Evolutionary conservation across 2,329 filamentous ascomycete genomes (phyloP), one percentile per base, ranked within the genome.

Genomic region (Arachnomyces sp.): DNA sequence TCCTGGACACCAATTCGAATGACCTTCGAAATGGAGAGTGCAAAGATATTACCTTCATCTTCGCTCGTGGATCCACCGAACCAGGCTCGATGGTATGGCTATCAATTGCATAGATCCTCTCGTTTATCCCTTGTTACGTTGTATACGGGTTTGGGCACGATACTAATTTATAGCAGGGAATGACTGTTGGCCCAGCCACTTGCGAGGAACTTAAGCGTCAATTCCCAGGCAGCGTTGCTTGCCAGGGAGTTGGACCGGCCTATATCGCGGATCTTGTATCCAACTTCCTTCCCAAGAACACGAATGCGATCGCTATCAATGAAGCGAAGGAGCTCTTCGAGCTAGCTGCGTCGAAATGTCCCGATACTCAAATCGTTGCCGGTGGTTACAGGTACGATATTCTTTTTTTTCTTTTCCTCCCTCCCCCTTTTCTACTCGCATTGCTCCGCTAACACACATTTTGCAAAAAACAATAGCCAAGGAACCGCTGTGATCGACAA

Each of bases 51-150:
- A 64, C 69, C 17, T 67, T 73, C 36, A 66, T 73, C 34, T 73
- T 68, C 45, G 68, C 70, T 7, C 64, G 70, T 34, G 71, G 68
- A 16, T 71, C 69, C 9, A 67, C 63, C 11, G 71, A 74, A 46
- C 48, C 55, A 5, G 71, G 71, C n/a, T 71, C 72, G 52, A 64
- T 73, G 52, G 67, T 69, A 55, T 15, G 36, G 4, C 3, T 3
- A 21, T 28, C 14, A 25, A 5, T n/a, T n/a, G n/a, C n/a, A n/a
- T n/a, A n/a, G n/a, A n/a, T n/a, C n/a, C n/a, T n/a, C n/a, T n/a
- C n/a, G n/a, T n/a, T n/a, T n/a, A n/a, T n/a, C n/a, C n/a, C n/a
- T n/a, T n/a, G n/a, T n/a, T n/a, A n/a, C n/a, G n/a, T n/a, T n/a
- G n/a, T n/a, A 25, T 5, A 25, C 9, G 9, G 5, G 5, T 25